Evolutionary conservation across 768 basidiomycete species (phyloP).

Genomic region (Candolleomyces eurysporus): DNA sequence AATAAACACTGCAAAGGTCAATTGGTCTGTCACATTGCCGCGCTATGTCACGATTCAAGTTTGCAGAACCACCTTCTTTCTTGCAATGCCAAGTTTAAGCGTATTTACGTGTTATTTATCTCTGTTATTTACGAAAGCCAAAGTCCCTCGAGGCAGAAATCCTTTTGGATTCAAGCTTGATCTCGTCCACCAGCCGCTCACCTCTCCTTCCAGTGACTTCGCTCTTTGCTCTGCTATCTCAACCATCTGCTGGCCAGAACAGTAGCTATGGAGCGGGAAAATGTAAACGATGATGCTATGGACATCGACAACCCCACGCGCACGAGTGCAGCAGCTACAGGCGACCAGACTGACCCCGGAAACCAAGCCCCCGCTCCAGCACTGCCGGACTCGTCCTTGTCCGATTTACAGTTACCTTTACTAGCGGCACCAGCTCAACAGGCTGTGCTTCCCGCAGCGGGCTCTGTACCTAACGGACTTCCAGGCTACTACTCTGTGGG

Average conservation of each 20-base stretch:
- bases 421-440: no score
- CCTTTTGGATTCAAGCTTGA: neutral
- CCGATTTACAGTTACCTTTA: no score
- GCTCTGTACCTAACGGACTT: constrained; percentile 40
- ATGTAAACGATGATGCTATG: constrained; percentile 10
- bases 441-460: constrained; percentile 19
- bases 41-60: no score
- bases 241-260: neutral
- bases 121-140: neutral
- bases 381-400: no score
- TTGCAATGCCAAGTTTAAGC: neutral
- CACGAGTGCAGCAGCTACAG: neutral
- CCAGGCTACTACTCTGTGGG: constrained; percentile 58
- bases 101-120: neutral
- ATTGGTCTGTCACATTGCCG: no score
- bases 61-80: no score
- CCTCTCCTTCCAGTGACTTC: neutral
- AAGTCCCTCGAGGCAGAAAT: neutral
- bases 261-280: neutral
- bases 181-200: neutral
- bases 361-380: neutral
- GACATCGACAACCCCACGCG: constrained; percentile 9
- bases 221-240: neutral
- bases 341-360: neutral
- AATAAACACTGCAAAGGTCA: no score